These are phyloP conservation scores for Phoenix dactylifera DNA, from an alignment of 176 grass and related monocot genomes.

Conservation along the genomic window DNA sequence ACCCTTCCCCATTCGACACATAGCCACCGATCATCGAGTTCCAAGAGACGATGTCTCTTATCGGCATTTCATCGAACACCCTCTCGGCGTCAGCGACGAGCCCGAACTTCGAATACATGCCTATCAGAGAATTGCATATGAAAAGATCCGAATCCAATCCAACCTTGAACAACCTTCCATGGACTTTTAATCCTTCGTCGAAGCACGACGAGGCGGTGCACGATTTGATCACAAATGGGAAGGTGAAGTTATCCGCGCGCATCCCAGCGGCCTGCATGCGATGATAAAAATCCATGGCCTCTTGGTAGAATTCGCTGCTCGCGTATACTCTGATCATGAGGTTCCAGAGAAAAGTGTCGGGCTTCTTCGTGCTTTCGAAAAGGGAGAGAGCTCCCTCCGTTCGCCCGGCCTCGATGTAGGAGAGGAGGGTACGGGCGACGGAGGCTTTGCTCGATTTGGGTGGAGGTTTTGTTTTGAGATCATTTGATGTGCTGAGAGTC, in stretches of 20 bases:
- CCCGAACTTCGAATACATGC: conserved; percentile 56
- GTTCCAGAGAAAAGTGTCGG: conserved; percentile 62
- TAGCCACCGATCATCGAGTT: conserved; percentile 65
- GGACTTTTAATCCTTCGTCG: conserved; percentile 33
- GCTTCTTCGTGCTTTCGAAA: conserved; percentile 28
- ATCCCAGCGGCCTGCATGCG: conserved; percentile 42
- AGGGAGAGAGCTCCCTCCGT: conserved; percentile 45
- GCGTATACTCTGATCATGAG: conserved; percentile 66
- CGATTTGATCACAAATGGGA: conserved; percentile 64
- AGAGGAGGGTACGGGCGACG: conserved; percentile 19
- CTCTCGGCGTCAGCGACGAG: conserved; percentile 44
- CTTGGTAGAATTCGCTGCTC: conserved; percentile 32
- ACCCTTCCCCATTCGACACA: conserved; percentile 45
- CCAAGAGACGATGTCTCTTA: conserved; percentile 60
- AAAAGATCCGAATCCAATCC: conserved; percentile 47
- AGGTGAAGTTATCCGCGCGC: conserved; percentile 58
- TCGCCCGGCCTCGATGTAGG: conserved; percentile 36
- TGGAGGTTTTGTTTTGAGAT: not conserved
- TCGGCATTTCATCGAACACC: conserved; percentile 72
- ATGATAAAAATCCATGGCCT: conserved; percentile 37
- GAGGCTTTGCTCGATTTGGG: conserved; percentile 16
- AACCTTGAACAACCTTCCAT: conserved; percentile 46
- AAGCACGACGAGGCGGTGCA: conserved; percentile 19
- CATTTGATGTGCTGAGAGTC: conserved; percentile 10
- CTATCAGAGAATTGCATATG: conserved; percentile 57